phyloP scores from a whole-genome alignment of 129 eudicot genomes.

The Escallonia rubra region DNA sequence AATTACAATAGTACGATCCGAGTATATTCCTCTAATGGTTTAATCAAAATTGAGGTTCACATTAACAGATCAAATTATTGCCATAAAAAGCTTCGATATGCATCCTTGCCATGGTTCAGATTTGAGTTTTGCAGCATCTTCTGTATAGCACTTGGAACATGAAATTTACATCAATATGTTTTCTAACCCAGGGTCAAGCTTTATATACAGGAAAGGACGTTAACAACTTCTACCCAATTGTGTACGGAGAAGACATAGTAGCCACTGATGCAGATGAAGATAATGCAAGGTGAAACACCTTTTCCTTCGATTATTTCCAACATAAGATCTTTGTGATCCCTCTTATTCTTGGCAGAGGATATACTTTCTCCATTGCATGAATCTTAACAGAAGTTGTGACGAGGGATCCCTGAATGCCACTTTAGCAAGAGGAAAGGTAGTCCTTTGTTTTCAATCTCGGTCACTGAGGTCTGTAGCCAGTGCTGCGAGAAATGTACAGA shows the following conservation, averaged over 20 bases:
- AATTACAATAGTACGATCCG: no score
- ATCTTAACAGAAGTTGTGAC: slow-evolving; percentile 34
- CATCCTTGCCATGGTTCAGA: neutral
- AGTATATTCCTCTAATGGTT: no score
- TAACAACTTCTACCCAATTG: slow-evolving; percentile 33
- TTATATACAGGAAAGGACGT: slow-evolving; percentile 24
- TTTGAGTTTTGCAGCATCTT: neutral
- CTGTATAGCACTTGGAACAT: neutral
- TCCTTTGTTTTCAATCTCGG: slow-evolving; percentile 42
- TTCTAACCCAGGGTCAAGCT: slow-evolving; percentile 37
- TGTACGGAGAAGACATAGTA: slow-evolving; percentile 40
- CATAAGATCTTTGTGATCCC: neutral
- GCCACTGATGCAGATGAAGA: slow-evolving; percentile 31
- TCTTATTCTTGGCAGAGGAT: neutral
- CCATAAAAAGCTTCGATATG: neutral
- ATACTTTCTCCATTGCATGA: neutral
- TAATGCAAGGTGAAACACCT: slow-evolving; percentile 36
- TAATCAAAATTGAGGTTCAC: no score
- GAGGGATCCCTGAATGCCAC: slow-evolving; percentile 33
- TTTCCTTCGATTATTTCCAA: neutral
- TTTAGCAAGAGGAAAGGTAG: slow-evolving; percentile 36
- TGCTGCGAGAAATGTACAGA: slow-evolving; percentile 23
- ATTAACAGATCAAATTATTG: neutral
- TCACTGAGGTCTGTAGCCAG: slow-evolving; percentile 18
- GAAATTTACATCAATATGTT: neutral